These are phyloP conservation scores for Senna siamea DNA, from an alignment of 306 rosid genomes.

Conservation along the genomic window DNA sequence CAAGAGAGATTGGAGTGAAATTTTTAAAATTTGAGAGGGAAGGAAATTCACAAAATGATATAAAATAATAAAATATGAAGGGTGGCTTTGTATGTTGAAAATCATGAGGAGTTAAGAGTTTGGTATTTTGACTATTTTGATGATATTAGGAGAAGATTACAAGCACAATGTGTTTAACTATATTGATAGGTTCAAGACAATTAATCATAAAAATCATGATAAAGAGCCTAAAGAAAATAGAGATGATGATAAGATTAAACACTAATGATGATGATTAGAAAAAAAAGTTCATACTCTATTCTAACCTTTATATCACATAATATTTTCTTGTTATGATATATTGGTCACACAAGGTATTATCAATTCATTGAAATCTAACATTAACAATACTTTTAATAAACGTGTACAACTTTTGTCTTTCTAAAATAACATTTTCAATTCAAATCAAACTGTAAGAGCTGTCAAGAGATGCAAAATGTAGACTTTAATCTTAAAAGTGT, in stretches of 20 bases:
- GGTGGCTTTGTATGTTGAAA: neutral
- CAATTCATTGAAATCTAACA: neutral
- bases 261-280: conserved; percentile 6
- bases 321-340: neutral
- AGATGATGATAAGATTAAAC: neutral
- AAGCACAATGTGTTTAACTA: neutral
- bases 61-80: too few species aligned
- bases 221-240: neutral
- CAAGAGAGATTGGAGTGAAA: too few species aligned
- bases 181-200: neutral
- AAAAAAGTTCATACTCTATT: conserved; percentile 13
- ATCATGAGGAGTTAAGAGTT: neutral
- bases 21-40: too few species aligned
- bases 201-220: conserved; percentile 14
- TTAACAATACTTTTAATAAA: neutral
- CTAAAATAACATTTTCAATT: neutral
- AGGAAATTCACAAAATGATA: too few species aligned
- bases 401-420: conserved; percentile 4
- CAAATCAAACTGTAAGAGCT: neutral
- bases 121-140: neutral
- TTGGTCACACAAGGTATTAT: neutral
- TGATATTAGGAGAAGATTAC: neutral
- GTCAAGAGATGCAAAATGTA: neutral
- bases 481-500: too few species aligned
- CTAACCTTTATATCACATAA: neutral